Base-by-base conservation (phyloP, 768 basidiomycete genomes). In the Arthromyces matolae region DNA sequence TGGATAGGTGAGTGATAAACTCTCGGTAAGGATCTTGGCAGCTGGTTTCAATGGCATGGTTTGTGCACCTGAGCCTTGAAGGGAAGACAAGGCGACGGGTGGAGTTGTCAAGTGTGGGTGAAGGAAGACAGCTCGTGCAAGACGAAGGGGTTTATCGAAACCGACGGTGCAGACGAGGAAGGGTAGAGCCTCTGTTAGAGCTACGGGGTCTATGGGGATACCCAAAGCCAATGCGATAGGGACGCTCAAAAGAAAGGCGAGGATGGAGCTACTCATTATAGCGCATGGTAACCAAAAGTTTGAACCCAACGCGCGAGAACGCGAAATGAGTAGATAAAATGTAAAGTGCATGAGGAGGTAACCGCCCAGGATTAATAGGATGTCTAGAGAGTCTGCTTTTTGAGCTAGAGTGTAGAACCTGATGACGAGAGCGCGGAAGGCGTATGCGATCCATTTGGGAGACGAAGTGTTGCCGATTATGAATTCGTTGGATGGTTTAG, bases 101-200 rank as follows among this genome's bases (percentile, higher is more conserved):
- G 77, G 63, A 42, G 71, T 63, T 40, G 75, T 68, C 28, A 83
- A 67, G 39, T 87, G 79, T 2, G 88, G 89, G 56, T 93, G 89
- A 23, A 81, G 78, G 69, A 97, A 91, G 13, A 98, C 89, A 2
- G 93, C 86, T 10, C 85, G 78, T 2, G 93, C 94, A 20, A 99
- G 83, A 6, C 90, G 81, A 37, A 95, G 83, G 0, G 94, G 95
- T 65, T 99, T 98, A 69, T 99, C 96, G 65, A 98, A 99, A 6
- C 95, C 95, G 50, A 99, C 84, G 1, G 93, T 96, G 66, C 95
- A 95, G 28, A 99, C 94, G 39, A 98, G 75, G 83, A 98, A 98
- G 0, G 96, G 96, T 0, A 99, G 79, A 0, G 96, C 95, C 65
- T 99, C 96, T 8, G 90, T 92, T 42, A 99, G 77, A 8, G 86